Evolutionary conservation across 148 eudicot species (phyloP), one percentile per base, ranked within the genome.

Genomic region (Camellia sinensis): DNA sequence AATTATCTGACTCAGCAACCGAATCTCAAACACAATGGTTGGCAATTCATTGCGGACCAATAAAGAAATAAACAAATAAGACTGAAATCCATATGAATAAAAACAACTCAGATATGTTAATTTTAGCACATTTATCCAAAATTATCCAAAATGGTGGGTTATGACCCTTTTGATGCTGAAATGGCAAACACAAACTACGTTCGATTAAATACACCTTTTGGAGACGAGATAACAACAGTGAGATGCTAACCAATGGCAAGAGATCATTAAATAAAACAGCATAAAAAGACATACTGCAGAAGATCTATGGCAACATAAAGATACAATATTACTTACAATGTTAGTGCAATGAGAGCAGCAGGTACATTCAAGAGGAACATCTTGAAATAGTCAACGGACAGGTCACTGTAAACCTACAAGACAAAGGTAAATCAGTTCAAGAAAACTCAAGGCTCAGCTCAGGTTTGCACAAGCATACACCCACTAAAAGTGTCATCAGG

Each of bases 361-460:
- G 98, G 98, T 65, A 92, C 96, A 63, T 93, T 88, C 83, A 93
- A 64, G 68, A 93, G 81, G 79, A 90, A 93, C 95, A 92, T 91
- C 86, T 93, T 93, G 87, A 93, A 85, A 86, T 92, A 92, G 82
- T 93, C 98, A 50, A 93, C 94, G 46, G 84, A 79, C 37, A 93
- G 88, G 75, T 93, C 98, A 84, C 98, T 93, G 83, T 93, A 93
- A 56, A 93, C 98, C 97, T 93, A 81, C 84, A 88, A 68, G 19
- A 67, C 48, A 13, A n/a, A 67, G 73, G 64, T 43, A 78, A 43
- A 66, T 84, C 21, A 83, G 66, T 59, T 21, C 12, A 56, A 66
- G 74, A 57, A 48, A 57, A 67, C 15, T 21, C 68, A 43, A 53
- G 3, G 43, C 13, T 64, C 5, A 60, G 19, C n/a, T 60, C 61